Evolutionary conservation across 768 basidiomycete genomes (phyloP).

Genomic region (Boletus subparvulus): DNA sequence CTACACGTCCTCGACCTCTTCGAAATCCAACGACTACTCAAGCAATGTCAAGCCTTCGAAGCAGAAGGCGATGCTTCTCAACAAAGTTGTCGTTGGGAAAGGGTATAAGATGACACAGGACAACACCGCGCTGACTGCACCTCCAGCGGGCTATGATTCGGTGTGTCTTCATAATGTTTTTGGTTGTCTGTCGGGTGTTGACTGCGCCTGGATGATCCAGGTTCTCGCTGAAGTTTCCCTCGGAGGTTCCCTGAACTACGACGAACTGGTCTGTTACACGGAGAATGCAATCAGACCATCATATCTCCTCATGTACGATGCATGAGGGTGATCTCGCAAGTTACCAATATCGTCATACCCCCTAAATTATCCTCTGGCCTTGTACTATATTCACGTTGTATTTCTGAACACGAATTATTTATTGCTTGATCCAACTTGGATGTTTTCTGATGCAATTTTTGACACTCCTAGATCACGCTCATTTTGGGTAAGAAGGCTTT

Average conservation of each 20-base stretch:
- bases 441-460: background rate
- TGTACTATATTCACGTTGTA: background rate
- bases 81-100: conserved; percentile 72
- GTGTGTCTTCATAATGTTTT: conserved; percentile 37
- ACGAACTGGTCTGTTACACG: conserved; percentile 67
- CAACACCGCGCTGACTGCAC: conserved; percentile 50
- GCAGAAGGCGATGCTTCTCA: conserved; percentile 66
- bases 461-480: background rate
- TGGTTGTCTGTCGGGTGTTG: background rate
- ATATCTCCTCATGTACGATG: conserved; percentile 68
- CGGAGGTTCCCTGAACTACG: conserved; percentile 66
- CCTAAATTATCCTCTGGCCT: conserved; percentile 6
- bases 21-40: conserved; percentile 76
- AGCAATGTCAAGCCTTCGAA: conserved; percentile 53
- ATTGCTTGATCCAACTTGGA: background rate
- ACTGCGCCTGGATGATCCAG: conserved; percentile 31
- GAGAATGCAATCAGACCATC: conserved; percentile 74
- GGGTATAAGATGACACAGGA: conserved; percentile 66
- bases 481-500: background rate
- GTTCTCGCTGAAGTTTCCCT: conserved; percentile 58
- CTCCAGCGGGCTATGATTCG: conserved; percentile 66
- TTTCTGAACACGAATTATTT: conserved; percentile 3
- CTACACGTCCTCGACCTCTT: conserved; percentile 78
- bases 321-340: conserved; percentile 14
- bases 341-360: background rate